Base-by-base conservation (phyloP, 2,329 filamentous ascomycete species). In the Didymella exigua region DNA sequence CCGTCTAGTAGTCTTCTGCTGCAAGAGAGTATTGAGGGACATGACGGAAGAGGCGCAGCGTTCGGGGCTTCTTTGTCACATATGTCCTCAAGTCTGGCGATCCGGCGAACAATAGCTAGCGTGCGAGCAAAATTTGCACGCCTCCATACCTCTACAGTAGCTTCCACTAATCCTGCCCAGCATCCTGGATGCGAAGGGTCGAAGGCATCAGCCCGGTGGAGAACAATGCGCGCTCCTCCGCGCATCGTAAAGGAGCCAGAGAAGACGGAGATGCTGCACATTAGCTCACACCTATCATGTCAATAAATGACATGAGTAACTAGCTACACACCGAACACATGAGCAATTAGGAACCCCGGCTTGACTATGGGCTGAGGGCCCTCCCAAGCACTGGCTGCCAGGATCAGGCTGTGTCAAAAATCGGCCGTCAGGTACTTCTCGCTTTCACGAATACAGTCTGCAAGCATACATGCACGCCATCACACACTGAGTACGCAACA, bases 81-180 rank as follows among this genome's bases (percentile, higher is more conserved):
- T 40, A 14, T 26, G 16, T 55, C 30, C 18, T 37, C 44, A 44
- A 16, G 33, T 18, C 18, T 26, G 6, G 21, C 9, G 5, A 4
- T 24, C 27, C 34, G 21, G 23, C 54, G 33, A 51, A 56, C 52
- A 30, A 52, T 3, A 43, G 42, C 21, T 16, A 14, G 16, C 31
- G 43, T 40, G 27, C 16, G 23, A 51, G 54, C 47, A 56, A 19
- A 56, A 23, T 56, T 56, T 56, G 54, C 54, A 40, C 26, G 37
- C 27, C 41, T 43, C 41, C 23, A 21, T 40, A 48, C 37, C 18
- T 36, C 24, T 34, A 38, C 43, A 43, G 26, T 47, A 51, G 48
- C 16, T 26, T 44, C 8, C 37, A 48, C n/a, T 23, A 6, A 11
- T 47, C 36, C 16, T 44, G 41, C n/a, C 53, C 47, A 19, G 8